Evolutionary conservation across 2,329 filamentous ascomycete species (phyloP).

Genomic region (Aspergillus hiratsukae): DNA sequence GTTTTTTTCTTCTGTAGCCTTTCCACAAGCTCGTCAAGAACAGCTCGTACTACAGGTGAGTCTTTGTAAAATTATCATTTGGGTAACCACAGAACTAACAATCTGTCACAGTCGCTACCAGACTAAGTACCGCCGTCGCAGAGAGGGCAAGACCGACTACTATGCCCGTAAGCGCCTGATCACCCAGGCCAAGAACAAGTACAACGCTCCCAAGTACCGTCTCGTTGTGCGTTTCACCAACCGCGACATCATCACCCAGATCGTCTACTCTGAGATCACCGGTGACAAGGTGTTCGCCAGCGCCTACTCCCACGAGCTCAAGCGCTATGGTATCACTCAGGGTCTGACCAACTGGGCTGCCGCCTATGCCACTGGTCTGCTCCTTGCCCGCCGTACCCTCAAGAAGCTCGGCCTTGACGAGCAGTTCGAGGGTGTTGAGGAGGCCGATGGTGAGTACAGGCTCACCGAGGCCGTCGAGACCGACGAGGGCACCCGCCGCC

Average conservation of each 20-base stretch:
- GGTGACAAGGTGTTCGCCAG: slow-evolving; percentile 95
- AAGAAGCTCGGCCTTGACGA: slow-evolving; percentile 96
- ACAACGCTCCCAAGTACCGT: slow-evolving; percentile 99
- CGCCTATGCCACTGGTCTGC: slow-evolving; percentile 92
- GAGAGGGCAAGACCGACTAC: slow-evolving; percentile 98
- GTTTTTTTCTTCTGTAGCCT: slow-evolving; percentile 56
- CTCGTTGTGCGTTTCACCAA: slow-evolving; percentile 99
- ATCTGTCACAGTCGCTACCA: slow-evolving; percentile 74
- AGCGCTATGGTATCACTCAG: slow-evolving; percentile 95
- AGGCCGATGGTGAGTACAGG: slow-evolving; percentile 91
- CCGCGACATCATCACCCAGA: slow-evolving; percentile 98
- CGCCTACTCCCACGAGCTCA: slow-evolving; percentile 96
- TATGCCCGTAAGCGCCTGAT: slow-evolving; percentile 99
- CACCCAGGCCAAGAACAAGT: slow-evolving; percentile 99
- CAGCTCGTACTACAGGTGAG: slow-evolving; percentile 97
- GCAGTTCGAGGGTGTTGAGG: slow-evolving; percentile 91
- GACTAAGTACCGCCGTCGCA: slow-evolving; percentile 99
- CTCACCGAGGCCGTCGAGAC: slow-evolving; percentile 92
- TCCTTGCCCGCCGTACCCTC: slow-evolving; percentile 93
- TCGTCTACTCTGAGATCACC: slow-evolving; percentile 90
- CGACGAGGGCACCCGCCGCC: slow-evolving; percentile 81
- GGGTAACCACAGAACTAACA: slow-evolving; percentile 3
- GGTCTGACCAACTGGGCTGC: slow-evolving; percentile 99
- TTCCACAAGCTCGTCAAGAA: slow-evolving; percentile 97
- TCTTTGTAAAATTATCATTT: slow-evolving; percentile 15